Evolutionary conservation across 352 stramenopile species (phyloP).

Genomic region (Phytophthora vignae): DNA sequence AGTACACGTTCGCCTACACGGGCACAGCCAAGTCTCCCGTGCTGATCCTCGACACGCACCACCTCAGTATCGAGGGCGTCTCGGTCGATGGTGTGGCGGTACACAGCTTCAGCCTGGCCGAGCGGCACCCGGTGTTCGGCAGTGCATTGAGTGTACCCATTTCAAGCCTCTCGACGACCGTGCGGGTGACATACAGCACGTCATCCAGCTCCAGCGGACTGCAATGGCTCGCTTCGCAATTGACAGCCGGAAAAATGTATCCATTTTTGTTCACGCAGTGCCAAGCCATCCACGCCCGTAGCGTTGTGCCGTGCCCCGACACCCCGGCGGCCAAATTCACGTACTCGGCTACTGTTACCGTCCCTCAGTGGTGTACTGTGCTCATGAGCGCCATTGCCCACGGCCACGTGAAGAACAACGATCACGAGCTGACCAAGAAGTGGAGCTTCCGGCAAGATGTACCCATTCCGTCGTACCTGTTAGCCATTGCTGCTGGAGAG

Average conservation of each 20-base stretch:
- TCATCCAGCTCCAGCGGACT: constrained; percentile 68
- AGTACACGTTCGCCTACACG: constrained; percentile 77
- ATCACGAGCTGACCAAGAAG: constrained; percentile 31
- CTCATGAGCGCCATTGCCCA: constrained; percentile 90
- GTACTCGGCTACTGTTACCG: constrained; percentile 92
- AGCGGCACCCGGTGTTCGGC: constrained; percentile 66
- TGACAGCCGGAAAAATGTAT: constrained; percentile 93
- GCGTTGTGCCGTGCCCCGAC: constrained; percentile 95
- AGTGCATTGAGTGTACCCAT: constrained; percentile 63
- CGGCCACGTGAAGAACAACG: constrained; percentile 33
- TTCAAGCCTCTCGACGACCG: constrained; percentile 45
- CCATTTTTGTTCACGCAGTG: constrained; percentile 96
- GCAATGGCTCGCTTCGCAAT: constrained; percentile 92
- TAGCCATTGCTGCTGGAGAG: constrained; percentile 93
- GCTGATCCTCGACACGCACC: constrained; percentile 87
- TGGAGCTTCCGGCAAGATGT: constrained; percentile 91
- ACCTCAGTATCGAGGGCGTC: constrained; percentile 72
- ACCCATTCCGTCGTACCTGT: constrained; percentile 94
- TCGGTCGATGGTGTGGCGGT: constrained; percentile 53
- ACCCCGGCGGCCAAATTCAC: constrained; percentile 94
- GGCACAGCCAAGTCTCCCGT: constrained; percentile 27
- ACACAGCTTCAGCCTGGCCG: constrained; percentile 59
- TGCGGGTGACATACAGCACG: constrained; percentile 83
- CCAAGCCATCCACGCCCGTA: constrained; percentile 95
- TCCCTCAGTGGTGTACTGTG: constrained; percentile 91